These are phyloP conservation scores for Xanthoconium purpureum DNA, from an alignment of 768 basidiomycete genomes.

Conservation along the genomic window DNA sequence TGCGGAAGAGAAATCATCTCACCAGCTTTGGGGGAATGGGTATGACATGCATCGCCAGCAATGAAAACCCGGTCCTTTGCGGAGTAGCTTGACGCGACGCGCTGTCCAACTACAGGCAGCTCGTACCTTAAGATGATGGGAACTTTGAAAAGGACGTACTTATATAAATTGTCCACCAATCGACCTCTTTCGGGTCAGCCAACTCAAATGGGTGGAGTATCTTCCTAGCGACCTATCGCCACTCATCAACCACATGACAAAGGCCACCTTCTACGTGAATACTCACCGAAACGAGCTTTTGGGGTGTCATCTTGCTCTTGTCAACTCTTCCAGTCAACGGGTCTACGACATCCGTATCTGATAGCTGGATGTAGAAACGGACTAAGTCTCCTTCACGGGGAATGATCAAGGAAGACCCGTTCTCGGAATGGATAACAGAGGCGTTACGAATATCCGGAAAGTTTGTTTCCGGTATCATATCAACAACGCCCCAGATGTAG, in stretches of 20 bases:
- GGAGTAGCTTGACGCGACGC: constrained; percentile 26
- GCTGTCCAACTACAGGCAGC: constrained; percentile 59
- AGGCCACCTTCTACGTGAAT: no score
- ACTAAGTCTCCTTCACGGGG: no score
- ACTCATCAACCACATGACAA: background rate
- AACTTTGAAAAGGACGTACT: constrained; percentile 38
- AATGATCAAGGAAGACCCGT: no score
- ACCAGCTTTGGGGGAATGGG: constrained; percentile 54
- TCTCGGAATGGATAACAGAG: constrained; percentile 39
- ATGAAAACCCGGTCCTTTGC: constrained; percentile 66
- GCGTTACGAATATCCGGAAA: constrained; percentile 74
- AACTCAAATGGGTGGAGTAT: constrained; percentile 40
- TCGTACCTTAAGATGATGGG: background rate
- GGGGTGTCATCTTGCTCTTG: constrained; percentile 48
- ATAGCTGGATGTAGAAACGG: constrained; percentile 47
- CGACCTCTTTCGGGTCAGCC: no score
- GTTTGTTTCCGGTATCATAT: constrained; percentile 65
- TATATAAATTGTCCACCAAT: constrained; percentile 8
- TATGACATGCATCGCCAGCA: constrained; percentile 50
- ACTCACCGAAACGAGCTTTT: constrained; percentile 39
- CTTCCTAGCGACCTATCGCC: constrained; percentile 48
- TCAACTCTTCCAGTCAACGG: constrained; percentile 27
- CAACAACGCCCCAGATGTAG: constrained; percentile 33
- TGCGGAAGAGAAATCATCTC: background rate
- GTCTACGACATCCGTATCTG: constrained; percentile 45